These are phyloP conservation scores for Platismatia glauca DNA, from an alignment of 495 filamentous ascomycete genomes.

Conservation along the genomic window DNA sequence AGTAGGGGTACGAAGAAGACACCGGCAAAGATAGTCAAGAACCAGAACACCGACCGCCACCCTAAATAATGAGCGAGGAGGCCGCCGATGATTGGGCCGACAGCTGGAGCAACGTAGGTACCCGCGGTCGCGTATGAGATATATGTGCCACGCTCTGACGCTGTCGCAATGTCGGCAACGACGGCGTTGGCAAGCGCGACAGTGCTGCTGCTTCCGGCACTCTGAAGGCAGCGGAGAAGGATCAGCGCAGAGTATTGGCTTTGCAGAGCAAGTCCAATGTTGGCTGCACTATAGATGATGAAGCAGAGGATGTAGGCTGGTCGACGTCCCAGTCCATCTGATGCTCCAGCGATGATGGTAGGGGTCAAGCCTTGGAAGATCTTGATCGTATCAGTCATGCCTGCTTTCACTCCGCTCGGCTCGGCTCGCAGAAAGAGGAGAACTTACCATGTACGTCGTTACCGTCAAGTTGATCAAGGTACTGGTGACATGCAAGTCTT, in stretches of 20 bases:
- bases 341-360: constrained; percentile 30
- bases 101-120: constrained; percentile 35
- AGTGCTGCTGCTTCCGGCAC: constrained; percentile 34
- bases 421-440: neutral
- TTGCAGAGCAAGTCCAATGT: constrained; percentile 35
- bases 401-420: neutral
- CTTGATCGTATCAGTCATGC: constrained; percentile 22
- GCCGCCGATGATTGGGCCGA: constrained; percentile 59
- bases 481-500: constrained; percentile 31
- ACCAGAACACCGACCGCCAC: constrained; percentile 70
- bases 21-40: constrained; percentile 51
- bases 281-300: constrained; percentile 31
- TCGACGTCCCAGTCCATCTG: constrained; percentile 33
- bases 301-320: constrained; percentile 36
- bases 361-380: constrained; percentile 41
- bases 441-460: constrained; percentile 39
- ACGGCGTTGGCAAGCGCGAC: constrained; percentile 37
- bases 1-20: constrained; percentile 28
- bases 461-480: constrained; percentile 41
- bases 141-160: constrained; percentile 39
- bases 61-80: constrained; percentile 54
- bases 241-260: constrained; percentile 31
- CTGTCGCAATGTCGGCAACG: constrained; percentile 36
- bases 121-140: constrained; percentile 32
- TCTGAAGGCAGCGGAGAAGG: constrained; percentile 34